Evolutionary conservation across 257 asterid species (phyloP).

Genomic region (Thymus quinquecostatus): DNA sequence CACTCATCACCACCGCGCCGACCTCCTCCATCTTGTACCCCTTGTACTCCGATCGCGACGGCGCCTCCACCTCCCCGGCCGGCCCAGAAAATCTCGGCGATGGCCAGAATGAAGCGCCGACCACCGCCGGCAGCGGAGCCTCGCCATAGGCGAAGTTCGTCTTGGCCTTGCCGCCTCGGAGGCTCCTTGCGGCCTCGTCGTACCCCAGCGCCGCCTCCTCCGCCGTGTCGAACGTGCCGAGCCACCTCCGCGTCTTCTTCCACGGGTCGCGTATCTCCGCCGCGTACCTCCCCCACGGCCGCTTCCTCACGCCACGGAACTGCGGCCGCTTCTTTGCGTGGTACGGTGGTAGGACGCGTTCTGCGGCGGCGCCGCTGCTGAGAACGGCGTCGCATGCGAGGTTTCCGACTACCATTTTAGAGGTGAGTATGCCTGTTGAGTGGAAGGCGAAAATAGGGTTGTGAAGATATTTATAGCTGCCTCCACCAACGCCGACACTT

Average conservation of each 20-base stretch:
- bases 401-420: constrained; percentile 31
- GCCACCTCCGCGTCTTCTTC: too few relatives aligned
- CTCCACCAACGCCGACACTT: constrained; percentile 36
- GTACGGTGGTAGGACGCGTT: constrained; percentile 27
- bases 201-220: constrained; percentile 40
- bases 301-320: constrained; percentile 62
- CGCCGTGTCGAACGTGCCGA: too few relatives aligned
- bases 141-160: constrained; percentile 50
- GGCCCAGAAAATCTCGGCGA: constrained; percentile 27
- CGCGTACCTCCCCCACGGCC: too few relatives aligned
- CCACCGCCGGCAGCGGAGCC: constrained; percentile 16
- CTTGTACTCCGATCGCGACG: constrained; percentile 38
- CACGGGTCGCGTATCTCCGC: too few relatives aligned
- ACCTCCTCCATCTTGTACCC: constrained; percentile 48
- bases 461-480: constrained; percentile 43
- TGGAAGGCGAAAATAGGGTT: constrained; percentile 18
- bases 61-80: constrained; percentile 21
- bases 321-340: constrained; percentile 32
- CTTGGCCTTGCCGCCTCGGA: constrained; percentile 69
- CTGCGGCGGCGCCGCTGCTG: not conserved
- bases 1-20: constrained; percentile 42
- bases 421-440: too few relatives aligned
- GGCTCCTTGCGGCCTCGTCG: constrained; percentile 60
- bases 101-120: constrained; percentile 34
- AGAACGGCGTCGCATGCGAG: constrained; percentile 21